Evolutionary conservation across 352 stramenopile genomes (phyloP).

Genomic region (Phytophthora sp.): DNA sequence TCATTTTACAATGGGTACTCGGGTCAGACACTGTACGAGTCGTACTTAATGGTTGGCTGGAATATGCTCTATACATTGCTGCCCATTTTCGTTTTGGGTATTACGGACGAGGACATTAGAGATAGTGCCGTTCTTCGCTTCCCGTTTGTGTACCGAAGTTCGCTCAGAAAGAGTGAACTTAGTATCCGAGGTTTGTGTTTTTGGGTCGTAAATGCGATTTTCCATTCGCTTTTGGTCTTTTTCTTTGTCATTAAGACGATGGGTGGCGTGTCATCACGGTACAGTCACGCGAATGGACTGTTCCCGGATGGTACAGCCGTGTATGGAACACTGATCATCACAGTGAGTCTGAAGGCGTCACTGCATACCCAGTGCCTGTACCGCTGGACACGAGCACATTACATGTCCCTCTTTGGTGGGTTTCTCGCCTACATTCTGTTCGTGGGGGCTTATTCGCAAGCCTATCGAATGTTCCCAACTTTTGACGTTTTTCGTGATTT

Average conservation of each 20-base stretch:
- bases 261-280: conserved; percentile 40
- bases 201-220: conserved; percentile 78
- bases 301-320: conserved; percentile 80
- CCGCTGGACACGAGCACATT: conserved; percentile 78
- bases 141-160: conserved; percentile 83
- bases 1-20: conserved; percentile 92
- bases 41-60: conserved; percentile 92
- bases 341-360: conserved; percentile 73
- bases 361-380: conserved; percentile 80
- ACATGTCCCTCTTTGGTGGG: conserved; percentile 70
- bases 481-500: conserved; percentile 85
- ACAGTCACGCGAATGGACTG: conserved; percentile 62
- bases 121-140: conserved; percentile 73
- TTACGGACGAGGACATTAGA: conserved; percentile 85
- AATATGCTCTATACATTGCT: conserved; percentile 96
- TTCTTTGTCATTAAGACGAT: conserved; percentile 65
- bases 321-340: conserved; percentile 82
- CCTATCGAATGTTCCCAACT: conserved; percentile 59
- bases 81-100: conserved; percentile 92
- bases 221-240: conserved; percentile 79
- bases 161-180: conserved; percentile 62
- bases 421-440: conserved; percentile 77
- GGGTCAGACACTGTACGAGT: conserved; percentile 88
- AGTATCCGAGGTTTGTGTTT: conserved; percentile 62
- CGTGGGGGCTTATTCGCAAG: conserved; percentile 69